Evolutionary conservation across 2,329 filamentous ascomycete genomes (phyloP).

Genomic region (Fusarium sp.): DNA sequence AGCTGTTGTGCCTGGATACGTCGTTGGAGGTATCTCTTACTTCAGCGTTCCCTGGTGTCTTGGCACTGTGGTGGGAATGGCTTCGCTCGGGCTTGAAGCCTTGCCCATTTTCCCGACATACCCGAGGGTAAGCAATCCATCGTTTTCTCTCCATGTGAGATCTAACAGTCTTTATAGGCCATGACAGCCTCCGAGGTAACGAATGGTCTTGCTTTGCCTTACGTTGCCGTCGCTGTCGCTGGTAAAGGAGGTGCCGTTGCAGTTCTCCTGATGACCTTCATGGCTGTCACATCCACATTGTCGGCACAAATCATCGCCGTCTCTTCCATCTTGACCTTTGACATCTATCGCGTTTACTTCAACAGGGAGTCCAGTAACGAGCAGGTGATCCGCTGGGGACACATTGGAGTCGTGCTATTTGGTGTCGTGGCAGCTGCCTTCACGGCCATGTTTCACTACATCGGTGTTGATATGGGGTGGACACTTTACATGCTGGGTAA

Average conservation of each 20-base stretch:
- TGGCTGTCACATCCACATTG: slow-evolving; percentile 88
- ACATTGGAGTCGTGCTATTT: not conserved
- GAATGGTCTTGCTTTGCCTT: slow-evolving; percentile 84
- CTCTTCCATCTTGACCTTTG: slow-evolving; percentile 63
- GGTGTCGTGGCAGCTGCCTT: slow-evolving; percentile 1
- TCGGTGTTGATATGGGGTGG: slow-evolving; percentile 15
- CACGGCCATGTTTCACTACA: slow-evolving; percentile 4
- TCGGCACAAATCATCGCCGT: slow-evolving; percentile 89
- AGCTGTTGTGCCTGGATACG: slow-evolving; percentile 87
- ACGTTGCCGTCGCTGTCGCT: slow-evolving; percentile 83
- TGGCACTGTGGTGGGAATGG: slow-evolving; percentile 87
- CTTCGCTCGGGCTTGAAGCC: slow-evolving; percentile 66
- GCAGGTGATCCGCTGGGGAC: not conserved
- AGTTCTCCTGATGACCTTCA: slow-evolving; percentile 85
- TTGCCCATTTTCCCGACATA: slow-evolving; percentile 20
- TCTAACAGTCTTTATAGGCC: slow-evolving; percentile 60
- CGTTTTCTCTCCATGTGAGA: slow-evolving; percentile 53
- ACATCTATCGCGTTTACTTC: not conserved
- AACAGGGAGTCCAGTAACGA: not conserved
- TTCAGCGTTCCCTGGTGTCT: slow-evolving; percentile 92
- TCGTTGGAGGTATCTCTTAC: slow-evolving; percentile 86
- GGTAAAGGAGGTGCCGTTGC: slow-evolving; percentile 84
- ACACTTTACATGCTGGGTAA: slow-evolving; percentile 10
- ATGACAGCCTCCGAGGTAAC: slow-evolving; percentile 69
- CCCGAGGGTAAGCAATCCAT: not conserved